phyloP scores from a whole-genome alignment of 345 rosid species.

The Pistacia vera region DNA sequence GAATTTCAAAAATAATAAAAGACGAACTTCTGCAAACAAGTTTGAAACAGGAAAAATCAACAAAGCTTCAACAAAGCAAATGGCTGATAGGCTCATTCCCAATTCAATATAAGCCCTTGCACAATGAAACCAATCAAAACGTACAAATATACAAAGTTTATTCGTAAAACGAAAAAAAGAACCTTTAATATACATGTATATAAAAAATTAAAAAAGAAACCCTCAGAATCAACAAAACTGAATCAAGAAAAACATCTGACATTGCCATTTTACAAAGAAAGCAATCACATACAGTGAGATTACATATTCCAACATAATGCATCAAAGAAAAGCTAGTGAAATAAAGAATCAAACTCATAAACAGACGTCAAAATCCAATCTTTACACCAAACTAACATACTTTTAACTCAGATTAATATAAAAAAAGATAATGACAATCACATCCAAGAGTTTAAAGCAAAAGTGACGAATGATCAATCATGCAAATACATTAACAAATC shows the following conservation, averaged over 20 bases:
- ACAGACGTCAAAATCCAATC: background rate
- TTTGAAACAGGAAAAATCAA: no score
- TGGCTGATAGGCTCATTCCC: background rate
- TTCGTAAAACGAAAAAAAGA: slow-evolving; percentile 9
- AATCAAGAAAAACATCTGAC: slow-evolving; percentile 24
- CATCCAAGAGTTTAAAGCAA: no score
- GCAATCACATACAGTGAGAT: slow-evolving; percentile 10
- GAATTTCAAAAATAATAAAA: no score
- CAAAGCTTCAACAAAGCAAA: background rate
- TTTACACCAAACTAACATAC: background rate
- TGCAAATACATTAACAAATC: no score
- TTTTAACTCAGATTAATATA: background rate
- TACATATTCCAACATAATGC: no score
- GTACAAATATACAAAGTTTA: background rate
- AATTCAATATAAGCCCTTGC: background rate
- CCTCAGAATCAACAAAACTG: slow-evolving; percentile 4
- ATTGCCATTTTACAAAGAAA: slow-evolving; percentile 21
- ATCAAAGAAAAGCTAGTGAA: background rate
- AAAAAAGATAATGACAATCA: no score
- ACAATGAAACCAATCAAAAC: background rate
- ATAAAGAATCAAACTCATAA: slow-evolving; percentile 4
- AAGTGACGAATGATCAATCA: no score
- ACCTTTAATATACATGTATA: background rate
- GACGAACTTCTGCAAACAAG: no score
- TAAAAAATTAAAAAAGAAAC: background rate